phyloP scores from a whole-genome alignment of 1,284 basidiomycete species.

The Phenoliferia sp. region DNA sequence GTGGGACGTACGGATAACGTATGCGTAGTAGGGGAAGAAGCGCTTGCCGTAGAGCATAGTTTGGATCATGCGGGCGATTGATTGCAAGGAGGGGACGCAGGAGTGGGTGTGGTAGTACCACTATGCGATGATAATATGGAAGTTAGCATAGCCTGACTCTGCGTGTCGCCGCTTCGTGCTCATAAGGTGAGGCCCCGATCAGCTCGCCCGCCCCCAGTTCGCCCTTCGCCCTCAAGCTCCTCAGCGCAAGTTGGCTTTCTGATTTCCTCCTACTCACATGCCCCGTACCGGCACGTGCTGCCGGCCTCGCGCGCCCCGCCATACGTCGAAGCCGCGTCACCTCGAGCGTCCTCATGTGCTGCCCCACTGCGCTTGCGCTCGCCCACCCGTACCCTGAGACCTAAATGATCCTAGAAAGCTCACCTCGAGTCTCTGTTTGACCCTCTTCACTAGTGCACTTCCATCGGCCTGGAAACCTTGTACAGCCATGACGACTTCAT shows the following conservation, averaged over 20 bases:
- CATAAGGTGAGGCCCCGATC: too few relatives aligned
- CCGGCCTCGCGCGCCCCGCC: background rate
- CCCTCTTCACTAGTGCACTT: slow-evolving; percentile 90
- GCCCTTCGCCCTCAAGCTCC: too few relatives aligned
- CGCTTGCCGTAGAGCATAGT: slow-evolving; percentile 90
- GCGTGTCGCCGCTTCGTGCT: too few relatives aligned
- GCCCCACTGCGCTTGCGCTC: background rate
- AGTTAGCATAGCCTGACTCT: too few relatives aligned
- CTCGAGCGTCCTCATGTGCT: background rate
- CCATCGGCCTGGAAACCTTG: slow-evolving; percentile 94
- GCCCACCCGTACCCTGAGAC: background rate
- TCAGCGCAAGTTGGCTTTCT: too few relatives aligned
- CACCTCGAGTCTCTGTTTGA: slow-evolving; percentile 87
- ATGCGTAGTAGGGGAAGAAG: slow-evolving; percentile 95
- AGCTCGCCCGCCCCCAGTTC: too few relatives aligned
- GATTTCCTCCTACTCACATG: background rate
- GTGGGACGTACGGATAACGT: slow-evolving; percentile 76
- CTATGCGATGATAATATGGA: slow-evolving; percentile 46
- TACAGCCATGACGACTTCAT: slow-evolving; percentile 83
- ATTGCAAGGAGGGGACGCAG: slow-evolving; percentile 85
- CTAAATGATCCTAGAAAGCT: slow-evolving; percentile 27
- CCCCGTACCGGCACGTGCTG: background rate
- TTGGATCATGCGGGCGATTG: slow-evolving; percentile 89
- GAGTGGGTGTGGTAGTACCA: slow-evolving; percentile 93
- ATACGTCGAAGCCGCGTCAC: background rate